These are phyloP conservation scores for Wickerhamiella nectarea DNA, from an alignment of 805 yeast genomes.

Conservation along the genomic window DNA sequence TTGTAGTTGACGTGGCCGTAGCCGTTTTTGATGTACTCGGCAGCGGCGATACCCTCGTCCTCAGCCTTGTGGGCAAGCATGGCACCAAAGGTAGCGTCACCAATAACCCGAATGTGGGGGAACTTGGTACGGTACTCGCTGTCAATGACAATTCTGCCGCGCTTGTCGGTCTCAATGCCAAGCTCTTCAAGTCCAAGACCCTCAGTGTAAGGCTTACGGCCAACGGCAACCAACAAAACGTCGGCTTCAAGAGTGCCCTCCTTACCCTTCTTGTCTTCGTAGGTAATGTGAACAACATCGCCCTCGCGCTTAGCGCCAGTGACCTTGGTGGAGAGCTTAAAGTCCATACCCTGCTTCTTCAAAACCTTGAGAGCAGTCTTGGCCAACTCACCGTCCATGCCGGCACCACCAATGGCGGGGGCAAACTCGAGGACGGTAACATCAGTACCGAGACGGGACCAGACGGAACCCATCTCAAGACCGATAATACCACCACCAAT, in stretches of 20 bases:
- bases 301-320: conserved; percentile 76
- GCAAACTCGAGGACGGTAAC: conserved; percentile 91
- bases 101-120: conserved; percentile 91
- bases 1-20: conserved; percentile 97
- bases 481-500: conserved; percentile 99
- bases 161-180: conserved; percentile 82
- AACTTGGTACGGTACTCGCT: conserved; percentile 82
- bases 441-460: conserved; percentile 87
- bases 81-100: conserved; percentile 97
- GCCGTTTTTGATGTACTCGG: conserved; percentile 81
- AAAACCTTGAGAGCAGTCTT: conserved; percentile 79
- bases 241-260: conserved; percentile 78
- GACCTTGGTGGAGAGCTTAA: conserved; percentile 87
- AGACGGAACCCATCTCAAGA: conserved; percentile 97
- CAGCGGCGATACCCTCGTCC: conserved; percentile 99
- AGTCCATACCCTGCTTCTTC: conserved; percentile 88
- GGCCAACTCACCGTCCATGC: conserved; percentile 95
- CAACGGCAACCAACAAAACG: conserved; percentile 90
- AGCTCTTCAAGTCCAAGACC: conserved; percentile 80
- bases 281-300: conserved; percentile 72
- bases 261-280: conserved; percentile 81
- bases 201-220: conserved; percentile 93
- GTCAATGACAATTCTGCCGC: conserved; percentile 89
- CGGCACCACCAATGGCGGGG: conserved; percentile 92
- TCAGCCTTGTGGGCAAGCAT: conserved; percentile 99